Percentiles rank a stretch among this genome's conserved stretches.
These are phyloP conservation scores for Takashimella koratensis DNA, from an alignment of 1,284 basidiomycete species.

Conservation along the genomic window DNA sequence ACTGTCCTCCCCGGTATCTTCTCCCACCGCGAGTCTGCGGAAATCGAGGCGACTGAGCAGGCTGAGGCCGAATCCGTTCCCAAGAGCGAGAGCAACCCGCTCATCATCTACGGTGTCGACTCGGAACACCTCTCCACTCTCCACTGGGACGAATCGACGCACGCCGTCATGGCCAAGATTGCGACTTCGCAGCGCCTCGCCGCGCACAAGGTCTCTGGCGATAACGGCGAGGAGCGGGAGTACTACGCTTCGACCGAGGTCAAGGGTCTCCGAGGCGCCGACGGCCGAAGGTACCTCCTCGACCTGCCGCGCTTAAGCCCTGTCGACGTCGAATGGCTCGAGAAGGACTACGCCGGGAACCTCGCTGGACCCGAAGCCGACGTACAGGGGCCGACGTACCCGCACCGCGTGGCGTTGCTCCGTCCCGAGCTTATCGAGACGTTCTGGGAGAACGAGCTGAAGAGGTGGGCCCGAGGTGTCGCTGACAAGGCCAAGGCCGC, in stretches of 20 bases:
- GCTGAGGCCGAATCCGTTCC: slow-evolving; percentile 36
- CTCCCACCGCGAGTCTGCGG: slow-evolving; percentile 40
- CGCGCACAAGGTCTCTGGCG: slow-evolving; percentile 53
- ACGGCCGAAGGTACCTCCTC: slow-evolving; percentile 56
- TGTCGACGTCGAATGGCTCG: slow-evolving; percentile 57
- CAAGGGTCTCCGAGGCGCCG: slow-evolving; percentile 57
- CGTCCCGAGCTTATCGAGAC: slow-evolving; percentile 57
- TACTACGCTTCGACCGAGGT: slow-evolving; percentile 57
- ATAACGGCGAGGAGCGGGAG: slow-evolving; percentile 49
- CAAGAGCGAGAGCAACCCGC: slow-evolving; percentile 52
- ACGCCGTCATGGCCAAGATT: slow-evolving; percentile 54
- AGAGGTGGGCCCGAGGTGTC: slow-evolving; percentile 53
- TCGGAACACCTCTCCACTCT: slow-evolving; percentile 53
- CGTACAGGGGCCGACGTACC: slow-evolving; percentile 44
- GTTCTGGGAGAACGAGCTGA: slow-evolving; percentile 55
- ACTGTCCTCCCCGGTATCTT: slow-evolving; percentile 58
- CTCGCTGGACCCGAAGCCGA: slow-evolving; percentile 27
- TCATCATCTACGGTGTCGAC: slow-evolving; percentile 57
- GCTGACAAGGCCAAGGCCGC: slow-evolving; percentile 41
- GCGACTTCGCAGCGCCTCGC: slow-evolving; percentile 53
- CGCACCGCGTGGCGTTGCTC: slow-evolving; percentile 56
- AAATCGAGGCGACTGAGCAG: slow-evolving; percentile 23
- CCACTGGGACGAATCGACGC: slow-evolving; percentile 52
- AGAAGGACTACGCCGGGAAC: slow-evolving; percentile 51
- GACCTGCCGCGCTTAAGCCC: slow-evolving; percentile 56